phyloP scores from a whole-genome alignment of 2,329 filamentous ascomycete species.

The Clarireedia sp. region DNA sequence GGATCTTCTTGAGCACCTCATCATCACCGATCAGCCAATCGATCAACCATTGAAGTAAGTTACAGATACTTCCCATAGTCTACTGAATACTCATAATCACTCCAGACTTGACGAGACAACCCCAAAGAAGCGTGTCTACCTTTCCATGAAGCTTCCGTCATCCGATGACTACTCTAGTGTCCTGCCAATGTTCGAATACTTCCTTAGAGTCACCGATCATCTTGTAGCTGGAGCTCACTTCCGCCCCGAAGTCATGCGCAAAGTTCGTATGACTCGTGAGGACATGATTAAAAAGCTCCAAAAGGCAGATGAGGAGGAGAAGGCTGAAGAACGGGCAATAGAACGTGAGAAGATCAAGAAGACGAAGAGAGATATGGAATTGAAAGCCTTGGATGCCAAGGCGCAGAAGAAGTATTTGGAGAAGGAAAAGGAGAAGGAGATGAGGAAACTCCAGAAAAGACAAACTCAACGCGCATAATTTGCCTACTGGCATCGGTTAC shows the following conservation, averaged over 20 bases:
- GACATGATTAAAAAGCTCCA: conserved; percentile 72
- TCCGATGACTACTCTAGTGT: conserved; percentile 55
- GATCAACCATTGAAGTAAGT: conserved; percentile 79
- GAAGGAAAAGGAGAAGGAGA: conserved; percentile 69
- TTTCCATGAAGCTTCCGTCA: conserved; percentile 64
- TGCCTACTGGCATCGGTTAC: neutral
- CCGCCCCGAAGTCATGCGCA: conserved; percentile 81
- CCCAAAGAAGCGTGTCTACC: conserved; percentile 78
- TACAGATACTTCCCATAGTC: neutral
- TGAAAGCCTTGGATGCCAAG: conserved; percentile 69
- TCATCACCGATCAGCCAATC: conserved; percentile 80
- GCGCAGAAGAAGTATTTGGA: conserved; percentile 81
- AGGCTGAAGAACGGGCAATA: conserved; percentile 66
- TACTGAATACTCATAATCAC: conserved; percentile 5
- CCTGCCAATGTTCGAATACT: conserved; percentile 71
- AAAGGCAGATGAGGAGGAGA: conserved; percentile 69
- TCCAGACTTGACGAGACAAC: conserved; percentile 70
- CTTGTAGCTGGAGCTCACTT: conserved; percentile 74
- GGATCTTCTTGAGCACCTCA: conserved; percentile 74
- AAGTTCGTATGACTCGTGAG: conserved; percentile 73
- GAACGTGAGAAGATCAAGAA: conserved; percentile 75
- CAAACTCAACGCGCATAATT: conserved; percentile 37
- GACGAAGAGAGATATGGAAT: conserved; percentile 77
- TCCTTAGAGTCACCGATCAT: conserved; percentile 75
- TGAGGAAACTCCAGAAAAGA: conserved; percentile 55